phyloP scores from a whole-genome alignment of 106 monocot species.

The Acorus gramineus region DNA sequence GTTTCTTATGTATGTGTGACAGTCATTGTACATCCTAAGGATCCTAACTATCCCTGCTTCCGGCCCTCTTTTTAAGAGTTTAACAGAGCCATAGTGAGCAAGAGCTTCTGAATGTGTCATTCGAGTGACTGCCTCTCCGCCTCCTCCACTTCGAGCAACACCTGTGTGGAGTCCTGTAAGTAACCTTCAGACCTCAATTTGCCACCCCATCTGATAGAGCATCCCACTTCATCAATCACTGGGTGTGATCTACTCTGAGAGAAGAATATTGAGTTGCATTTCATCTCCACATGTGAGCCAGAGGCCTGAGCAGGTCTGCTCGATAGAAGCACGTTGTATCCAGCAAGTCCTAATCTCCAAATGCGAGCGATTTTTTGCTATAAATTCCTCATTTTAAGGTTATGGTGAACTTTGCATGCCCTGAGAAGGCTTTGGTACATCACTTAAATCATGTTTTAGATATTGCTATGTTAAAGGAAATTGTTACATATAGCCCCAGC shows the following conservation, averaged over 20 bases:
- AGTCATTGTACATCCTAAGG: conserved; percentile 50
- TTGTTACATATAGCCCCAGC: too few relatives aligned
- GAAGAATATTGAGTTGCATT: conserved; percentile 37
- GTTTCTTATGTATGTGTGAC: conserved; percentile 66
- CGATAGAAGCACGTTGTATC: conserved; percentile 53
- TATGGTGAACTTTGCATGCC: conserved; percentile 34
- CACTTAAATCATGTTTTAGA: too few relatives aligned
- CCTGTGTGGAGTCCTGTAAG: conserved; percentile 28
- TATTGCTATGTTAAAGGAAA: too few relatives aligned
- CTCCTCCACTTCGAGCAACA: conserved; percentile 22
- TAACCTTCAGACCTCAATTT: conserved; percentile 48
- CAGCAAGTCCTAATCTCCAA: conserved; percentile 24
- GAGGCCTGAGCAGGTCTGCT: conserved; percentile 31
- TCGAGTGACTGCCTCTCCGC: conserved; percentile 9
- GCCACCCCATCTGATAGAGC: conserved; percentile 58
- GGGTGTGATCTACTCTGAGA: conserved; percentile 46
- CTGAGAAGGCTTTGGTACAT: conserved; percentile 36
- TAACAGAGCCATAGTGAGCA: conserved; percentile 40
- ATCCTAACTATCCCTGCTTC: conserved; percentile 32
- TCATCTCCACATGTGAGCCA: conserved; percentile 39
- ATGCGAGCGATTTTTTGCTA: conserved; percentile 24
- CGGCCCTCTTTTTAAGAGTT: conserved; percentile 12
- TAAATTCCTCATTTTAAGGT: conserved; percentile 45
- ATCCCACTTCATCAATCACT: conserved; percentile 26
- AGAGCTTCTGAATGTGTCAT: conserved; percentile 51